Percentiles rank a stretch among this genome's conserved stretches.
Conservation (phyloP, 768 basidiomycete genomes). For the Kondoa subrosea region DNA sequence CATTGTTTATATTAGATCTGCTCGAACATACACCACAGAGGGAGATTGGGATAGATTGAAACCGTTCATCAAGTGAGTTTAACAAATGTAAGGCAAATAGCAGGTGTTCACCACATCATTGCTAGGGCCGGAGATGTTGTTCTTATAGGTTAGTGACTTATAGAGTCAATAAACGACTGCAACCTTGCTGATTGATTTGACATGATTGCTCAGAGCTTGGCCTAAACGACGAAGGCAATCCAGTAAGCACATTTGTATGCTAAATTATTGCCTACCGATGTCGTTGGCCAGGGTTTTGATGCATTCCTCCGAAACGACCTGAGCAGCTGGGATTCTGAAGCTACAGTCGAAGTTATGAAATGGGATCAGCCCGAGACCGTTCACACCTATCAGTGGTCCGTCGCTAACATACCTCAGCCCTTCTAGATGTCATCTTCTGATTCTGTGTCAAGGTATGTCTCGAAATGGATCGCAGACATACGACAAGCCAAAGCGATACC, state of each 20-base stretch:
- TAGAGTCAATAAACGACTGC: background rate
- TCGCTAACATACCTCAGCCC: background rate
- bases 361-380: background rate
- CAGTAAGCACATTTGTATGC: background rate
- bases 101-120: too few species aligned
- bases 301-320: background rate
- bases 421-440: background rate
- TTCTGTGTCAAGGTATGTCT: background rate
- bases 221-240: background rate
- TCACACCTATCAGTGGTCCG: background rate
- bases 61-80: background rate
- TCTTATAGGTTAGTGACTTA: too few species aligned
- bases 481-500: background rate
- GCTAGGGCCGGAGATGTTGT: too few species aligned
- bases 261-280: background rate
- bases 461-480: background rate
- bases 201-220: background rate
- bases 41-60: background rate
- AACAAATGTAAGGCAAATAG: background rate
- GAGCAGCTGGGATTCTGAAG: background rate
- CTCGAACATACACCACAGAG: background rate
- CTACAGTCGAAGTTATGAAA: background rate
- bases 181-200: background rate
- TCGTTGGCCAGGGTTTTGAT: background rate
- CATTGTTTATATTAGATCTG: background rate